These are phyloP conservation scores for Aspergillus clavatus DNA, from an alignment of 2,329 filamentous ascomycete species.

Conservation along the genomic window DNA sequence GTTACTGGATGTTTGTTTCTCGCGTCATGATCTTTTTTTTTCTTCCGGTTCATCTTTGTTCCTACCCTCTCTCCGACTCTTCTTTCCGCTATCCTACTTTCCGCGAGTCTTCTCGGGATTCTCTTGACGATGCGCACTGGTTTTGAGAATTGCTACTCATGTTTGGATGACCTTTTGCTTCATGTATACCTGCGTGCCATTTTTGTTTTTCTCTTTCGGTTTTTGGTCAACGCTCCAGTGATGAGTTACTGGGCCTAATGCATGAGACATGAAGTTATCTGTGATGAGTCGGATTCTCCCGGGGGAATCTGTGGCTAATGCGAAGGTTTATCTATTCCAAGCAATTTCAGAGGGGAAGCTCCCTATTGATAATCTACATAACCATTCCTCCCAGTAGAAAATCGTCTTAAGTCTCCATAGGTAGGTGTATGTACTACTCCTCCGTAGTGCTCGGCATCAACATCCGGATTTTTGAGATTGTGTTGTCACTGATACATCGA, in stretches of 20 bases:
- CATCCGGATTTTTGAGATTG: not conserved
- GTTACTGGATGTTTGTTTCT: constrained; percentile 10
- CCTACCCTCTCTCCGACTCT: too few species aligned
- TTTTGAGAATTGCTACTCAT: constrained; percentile 13
- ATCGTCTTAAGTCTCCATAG: too few species aligned
- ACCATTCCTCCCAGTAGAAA: not conserved
- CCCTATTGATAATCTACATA: too few species aligned
- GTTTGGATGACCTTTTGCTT: constrained; percentile 15
- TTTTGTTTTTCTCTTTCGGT: constrained; percentile 11
- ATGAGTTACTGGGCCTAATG: constrained; percentile 22
- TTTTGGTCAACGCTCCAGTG: constrained; percentile 8
- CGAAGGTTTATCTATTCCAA: too few species aligned
- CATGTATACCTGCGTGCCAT: constrained; percentile 14
- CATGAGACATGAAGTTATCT: constrained; percentile 19
- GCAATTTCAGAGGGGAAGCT: too few species aligned
- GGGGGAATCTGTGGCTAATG: not conserved
- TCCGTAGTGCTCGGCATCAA: too few species aligned
- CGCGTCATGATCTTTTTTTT: constrained; percentile 16
- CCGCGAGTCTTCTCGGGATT: constrained; percentile 12
- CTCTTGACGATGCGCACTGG: constrained; percentile 13
- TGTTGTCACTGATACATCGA: not conserved
- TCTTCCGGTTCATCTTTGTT: constrained; percentile 10
- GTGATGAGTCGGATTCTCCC: constrained; percentile 14
- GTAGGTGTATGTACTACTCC: too few species aligned
- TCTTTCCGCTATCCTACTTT: constrained; percentile 10